These are phyloP conservation scores for Artemisia tridentata DNA, from an alignment of 129 eudicot genomes.

Conservation along the genomic window DNA sequence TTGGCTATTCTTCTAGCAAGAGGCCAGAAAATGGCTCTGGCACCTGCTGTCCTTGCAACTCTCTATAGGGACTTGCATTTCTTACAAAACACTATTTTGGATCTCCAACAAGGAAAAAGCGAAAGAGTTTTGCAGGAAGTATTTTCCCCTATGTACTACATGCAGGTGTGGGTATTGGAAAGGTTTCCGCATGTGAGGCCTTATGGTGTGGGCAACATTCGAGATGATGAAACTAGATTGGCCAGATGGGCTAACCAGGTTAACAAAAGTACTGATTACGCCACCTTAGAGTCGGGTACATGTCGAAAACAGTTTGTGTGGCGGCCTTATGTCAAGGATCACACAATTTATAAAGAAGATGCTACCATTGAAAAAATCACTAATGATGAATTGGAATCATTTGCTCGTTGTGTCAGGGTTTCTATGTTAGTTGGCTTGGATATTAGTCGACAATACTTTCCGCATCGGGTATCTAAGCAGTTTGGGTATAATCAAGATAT, in stretches of 20 bases:
- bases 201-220: not conserved
- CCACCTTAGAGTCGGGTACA: conserved; percentile 6
- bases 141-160: conserved; percentile 38
- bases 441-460: conserved; percentile 39
- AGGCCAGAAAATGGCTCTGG: conserved; percentile 47
- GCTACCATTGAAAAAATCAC: conserved; percentile 11
- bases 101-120: not conserved
- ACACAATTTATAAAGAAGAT: conserved; percentile 26
- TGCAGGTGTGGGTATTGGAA: conserved; percentile 50
- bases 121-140: not conserved
- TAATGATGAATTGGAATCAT: conserved; percentile 26
- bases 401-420: conserved; percentile 35
- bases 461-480: conserved; percentile 57
- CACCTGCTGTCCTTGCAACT: conserved; percentile 55
- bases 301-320: conserved; percentile 32
- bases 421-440: conserved; percentile 37
- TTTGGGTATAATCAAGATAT: conserved; percentile 62
- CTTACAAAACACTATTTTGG: conserved; percentile 20
- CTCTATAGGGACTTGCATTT: conserved; percentile 44
- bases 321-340: conserved; percentile 44
- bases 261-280: not conserved
- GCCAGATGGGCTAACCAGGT: conserved; percentile 31
- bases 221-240: conserved; percentile 36
- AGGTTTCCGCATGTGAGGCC: conserved; percentile 28
- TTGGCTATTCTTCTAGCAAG: conserved; percentile 43